A percentile compares a stretch with the other conserved stretches of the same genome.
Conservation (phyloP, 2,329 filamentous ascomycete species). For the Sclerotinia nivalis region DNA sequence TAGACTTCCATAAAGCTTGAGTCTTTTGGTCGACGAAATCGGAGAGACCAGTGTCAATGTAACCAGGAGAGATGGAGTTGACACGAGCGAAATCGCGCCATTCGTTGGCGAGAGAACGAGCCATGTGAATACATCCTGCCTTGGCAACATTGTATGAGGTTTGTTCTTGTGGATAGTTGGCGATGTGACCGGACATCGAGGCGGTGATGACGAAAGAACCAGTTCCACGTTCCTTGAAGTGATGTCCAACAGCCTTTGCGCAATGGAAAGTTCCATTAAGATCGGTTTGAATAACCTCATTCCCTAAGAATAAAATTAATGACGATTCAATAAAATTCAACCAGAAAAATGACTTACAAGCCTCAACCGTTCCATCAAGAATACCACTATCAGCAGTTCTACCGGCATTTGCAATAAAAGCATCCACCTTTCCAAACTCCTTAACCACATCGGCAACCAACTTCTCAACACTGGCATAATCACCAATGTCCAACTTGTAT, state of each 20-base stretch:
- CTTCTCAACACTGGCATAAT: slow-evolving; percentile 53
- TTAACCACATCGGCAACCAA: slow-evolving; percentile 59
- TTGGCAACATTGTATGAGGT: slow-evolving; percentile 66
- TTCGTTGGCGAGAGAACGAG: slow-evolving; percentile 65
- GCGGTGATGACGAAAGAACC: slow-evolving; percentile 67
- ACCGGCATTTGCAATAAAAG: slow-evolving; percentile 70
- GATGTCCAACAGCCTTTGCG: slow-evolving; percentile 65
- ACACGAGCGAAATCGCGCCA: slow-evolving; percentile 70
- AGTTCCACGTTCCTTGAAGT: slow-evolving; percentile 65
- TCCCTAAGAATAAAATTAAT: slow-evolving; percentile 41
- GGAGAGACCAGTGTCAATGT: slow-evolving; percentile 64
- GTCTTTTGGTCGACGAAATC: slow-evolving; percentile 62
- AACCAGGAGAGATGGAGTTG: slow-evolving; percentile 67
- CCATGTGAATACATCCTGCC: slow-evolving; percentile 66
- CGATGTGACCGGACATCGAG: slow-evolving; percentile 59
- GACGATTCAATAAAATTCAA: too few relatives aligned
- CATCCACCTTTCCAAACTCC: slow-evolving; percentile 71
- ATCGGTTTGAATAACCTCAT: slow-evolving; percentile 64
- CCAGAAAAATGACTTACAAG: slow-evolving; percentile 47
- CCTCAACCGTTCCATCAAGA: slow-evolving; percentile 65
- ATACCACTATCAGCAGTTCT: slow-evolving; percentile 68
- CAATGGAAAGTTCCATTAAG: slow-evolving; percentile 66
- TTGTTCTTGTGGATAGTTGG: slow-evolving; percentile 63
- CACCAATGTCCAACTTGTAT: slow-evolving; percentile 64
- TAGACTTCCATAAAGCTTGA: slow-evolving; percentile 58